Percentiles rank a stretch among this genome's conserved stretches.
These are phyloP conservation scores for Apophysomyces sp. DNA, from an alignment of 371 early-diverging fungal species.

Conservation along the genomic window DNA sequence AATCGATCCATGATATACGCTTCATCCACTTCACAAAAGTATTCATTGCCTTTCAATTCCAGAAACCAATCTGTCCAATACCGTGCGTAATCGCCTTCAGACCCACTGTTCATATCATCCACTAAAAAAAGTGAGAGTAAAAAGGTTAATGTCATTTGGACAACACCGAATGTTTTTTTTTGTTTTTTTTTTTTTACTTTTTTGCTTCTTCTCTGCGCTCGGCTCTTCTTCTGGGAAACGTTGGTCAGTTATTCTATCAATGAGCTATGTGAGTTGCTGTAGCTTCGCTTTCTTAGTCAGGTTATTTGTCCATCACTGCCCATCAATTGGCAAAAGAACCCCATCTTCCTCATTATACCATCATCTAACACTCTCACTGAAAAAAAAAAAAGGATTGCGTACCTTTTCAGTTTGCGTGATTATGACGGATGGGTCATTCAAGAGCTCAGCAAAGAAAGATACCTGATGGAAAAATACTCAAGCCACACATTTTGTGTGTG, in stretches of 20 bases:
- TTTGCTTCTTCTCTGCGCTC: slow-evolving; percentile 1
- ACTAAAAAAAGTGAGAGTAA: slow-evolving; percentile 22
- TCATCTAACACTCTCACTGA: background rate
- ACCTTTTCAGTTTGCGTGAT: slow-evolving; percentile 3
- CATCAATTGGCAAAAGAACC: background rate
- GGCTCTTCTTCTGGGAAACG: slow-evolving; percentile 3
- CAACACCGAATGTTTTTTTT: background rate
- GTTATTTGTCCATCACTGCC: background rate
- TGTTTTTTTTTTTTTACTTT: background rate
- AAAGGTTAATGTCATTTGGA: background rate
- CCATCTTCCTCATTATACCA: background rate
- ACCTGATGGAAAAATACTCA: too few relatives aligned
- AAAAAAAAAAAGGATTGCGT: background rate
- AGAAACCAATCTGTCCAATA: slow-evolving; percentile 89
- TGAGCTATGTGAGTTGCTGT: background rate
- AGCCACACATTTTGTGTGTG: too few relatives aligned
- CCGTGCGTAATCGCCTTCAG: slow-evolving; percentile 65
- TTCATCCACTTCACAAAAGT: slow-evolving; percentile 93
- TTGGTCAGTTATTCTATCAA: background rate
- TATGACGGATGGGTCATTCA: background rate
- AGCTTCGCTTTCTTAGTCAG: background rate
- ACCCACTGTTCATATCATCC: slow-evolving; percentile 66
- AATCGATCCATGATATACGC: slow-evolving; percentile 95
- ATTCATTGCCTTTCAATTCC: slow-evolving; percentile 85
- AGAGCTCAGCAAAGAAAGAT: background rate